Evolutionary conservation across 768 basidiomycete species (phyloP), one percentile per base, ranked within the genome.

Genomic region (Mycena crocata): DNA sequence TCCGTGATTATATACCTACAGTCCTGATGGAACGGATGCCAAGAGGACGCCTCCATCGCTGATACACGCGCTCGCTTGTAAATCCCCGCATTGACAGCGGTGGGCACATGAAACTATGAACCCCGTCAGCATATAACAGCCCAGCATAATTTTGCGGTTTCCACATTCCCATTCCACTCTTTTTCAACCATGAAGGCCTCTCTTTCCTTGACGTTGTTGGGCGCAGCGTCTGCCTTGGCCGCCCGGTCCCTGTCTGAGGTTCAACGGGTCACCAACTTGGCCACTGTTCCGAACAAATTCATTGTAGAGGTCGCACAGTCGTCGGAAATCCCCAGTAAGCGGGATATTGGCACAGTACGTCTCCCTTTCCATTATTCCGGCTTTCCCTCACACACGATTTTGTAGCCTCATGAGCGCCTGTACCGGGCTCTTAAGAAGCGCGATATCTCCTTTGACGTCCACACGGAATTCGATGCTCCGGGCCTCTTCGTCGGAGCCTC

Each of bases 401-500:
- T n/a, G n/a, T n/a, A n/a, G 87, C 78, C 82, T 21, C 86, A 88
- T 65, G 84, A 84, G 62, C 69, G 73, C 19, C 73, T 90, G n/a
- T 90, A 91, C 69, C 74, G 75, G 10, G 78, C 76, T 37, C 71
- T 88, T 51, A 79, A 76, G 67, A 80, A 82, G 67, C 81, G 86
- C 23, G 79, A 74, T 15, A 78, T 88, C 24, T 66, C 71, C 1
- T 86, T 86, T 67, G 71, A 82, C 24, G 83, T 89, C 13, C 78
- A 82, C 57, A 84, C 81, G 67, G 86, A 87, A 67, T 92, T 82
- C 78, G 80, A 89, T 57, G 70, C 82, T 0, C 77, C 79, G 5
- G 86, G 83, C 1, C 64, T 92, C 13, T 90, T 92, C 71, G 77
- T 87, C 32, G 90, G 90, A 6, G 89, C 86, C 30, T 81, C 86